A percentile compares a stretch with the other conserved stretches of the same genome.
Evolutionary conservation across 2,329 filamentous ascomycete species (phyloP).

Genomic region (Leptographium lundbergii): DNA sequence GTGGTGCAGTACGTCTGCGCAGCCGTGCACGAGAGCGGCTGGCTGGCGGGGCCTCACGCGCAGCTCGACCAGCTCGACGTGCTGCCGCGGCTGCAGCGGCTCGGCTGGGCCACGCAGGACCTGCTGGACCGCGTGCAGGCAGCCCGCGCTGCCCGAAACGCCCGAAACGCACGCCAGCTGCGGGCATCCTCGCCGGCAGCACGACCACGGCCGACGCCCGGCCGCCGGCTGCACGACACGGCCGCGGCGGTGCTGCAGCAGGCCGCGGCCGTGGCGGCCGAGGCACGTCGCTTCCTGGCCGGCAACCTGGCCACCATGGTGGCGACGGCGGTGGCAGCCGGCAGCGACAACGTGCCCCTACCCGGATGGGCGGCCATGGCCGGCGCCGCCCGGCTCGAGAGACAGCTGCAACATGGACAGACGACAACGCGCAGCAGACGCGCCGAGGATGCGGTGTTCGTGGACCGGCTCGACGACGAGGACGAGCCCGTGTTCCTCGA

Average conservation of each 20-base stretch:
- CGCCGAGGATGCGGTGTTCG: background rate
- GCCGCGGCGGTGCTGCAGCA: background rate
- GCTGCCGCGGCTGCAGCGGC: background rate
- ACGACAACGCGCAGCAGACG: background rate
- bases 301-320: background rate
- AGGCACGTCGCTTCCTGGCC: background rate
- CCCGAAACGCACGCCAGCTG: background rate
- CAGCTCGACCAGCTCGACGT: background rate
- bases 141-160: background rate
- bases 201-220: too few species aligned
- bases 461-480: background rate
- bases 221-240: background rate
- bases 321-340: background rate
- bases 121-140: background rate
- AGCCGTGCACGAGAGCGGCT: background rate
- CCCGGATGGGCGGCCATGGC: background rate
- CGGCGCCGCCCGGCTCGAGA: background rate
- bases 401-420: background rate
- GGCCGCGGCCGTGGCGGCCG: background rate
- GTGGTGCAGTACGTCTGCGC: background rate
- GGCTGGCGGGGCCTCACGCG: too few species aligned
- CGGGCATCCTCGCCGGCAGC: too few species aligned
- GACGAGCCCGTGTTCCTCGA: background rate
- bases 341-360: background rate
- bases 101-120: background rate